Evolutionary conservation across 176 grass and related monocot species (phyloP).

Genomic region (Musa itinerans): DNA sequence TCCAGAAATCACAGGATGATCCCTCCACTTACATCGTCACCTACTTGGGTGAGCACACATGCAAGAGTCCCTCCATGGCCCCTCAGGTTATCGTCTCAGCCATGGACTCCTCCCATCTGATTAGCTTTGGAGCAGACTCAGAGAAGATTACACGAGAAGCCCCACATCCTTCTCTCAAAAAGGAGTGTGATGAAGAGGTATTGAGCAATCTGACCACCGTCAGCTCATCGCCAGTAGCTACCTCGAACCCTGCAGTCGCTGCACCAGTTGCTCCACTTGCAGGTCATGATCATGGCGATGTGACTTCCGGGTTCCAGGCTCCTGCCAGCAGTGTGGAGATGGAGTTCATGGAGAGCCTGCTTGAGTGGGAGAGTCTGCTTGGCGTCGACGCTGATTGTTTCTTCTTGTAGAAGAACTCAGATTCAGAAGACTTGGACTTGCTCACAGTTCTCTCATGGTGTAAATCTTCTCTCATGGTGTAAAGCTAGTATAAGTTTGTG

Average conservation of each 20-base stretch:
- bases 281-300: slow-evolving; percentile 42
- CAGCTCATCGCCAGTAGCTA: slow-evolving; percentile 7
- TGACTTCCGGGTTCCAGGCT: slow-evolving; percentile 34
- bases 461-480: no score
- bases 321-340: not conserved
- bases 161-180: slow-evolving; percentile 20
- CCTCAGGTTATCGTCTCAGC: slow-evolving; percentile 10
- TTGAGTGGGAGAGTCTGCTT: not conserved
- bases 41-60: slow-evolving; percentile 76
- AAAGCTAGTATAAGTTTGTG: no score
- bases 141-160: slow-evolving; percentile 3
- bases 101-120: slow-evolving; percentile 18
- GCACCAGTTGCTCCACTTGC: not conserved
- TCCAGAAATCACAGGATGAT: slow-evolving; percentile 51
- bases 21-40: slow-evolving; percentile 27
- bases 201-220: slow-evolving; percentile 50
- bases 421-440: no score
- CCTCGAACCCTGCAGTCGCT: not conserved
- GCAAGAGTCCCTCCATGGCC: slow-evolving; percentile 31
- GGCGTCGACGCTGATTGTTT: not conserved
- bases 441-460: no score
- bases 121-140: slow-evolving; percentile 34
- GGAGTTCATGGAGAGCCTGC: not conserved
- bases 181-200: slow-evolving; percentile 52
- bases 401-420: not conserved